Evolutionary conservation across 202 grass and related monocot genomes (phyloP), one percentile per base, ranked within the genome.

Genomic region (Musa balbisiana): DNA sequence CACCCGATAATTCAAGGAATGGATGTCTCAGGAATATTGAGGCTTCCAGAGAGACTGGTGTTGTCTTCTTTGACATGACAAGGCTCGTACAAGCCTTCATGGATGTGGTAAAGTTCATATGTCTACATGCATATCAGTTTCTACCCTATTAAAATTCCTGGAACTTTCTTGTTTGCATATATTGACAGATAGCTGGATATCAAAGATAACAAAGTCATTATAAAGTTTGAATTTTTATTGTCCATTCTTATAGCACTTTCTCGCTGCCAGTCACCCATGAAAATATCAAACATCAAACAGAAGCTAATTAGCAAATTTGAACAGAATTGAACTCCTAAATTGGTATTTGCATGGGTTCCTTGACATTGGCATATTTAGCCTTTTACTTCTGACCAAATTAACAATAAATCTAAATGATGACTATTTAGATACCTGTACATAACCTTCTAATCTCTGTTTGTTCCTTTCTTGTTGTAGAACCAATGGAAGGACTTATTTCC

Each of bases 401-500:
- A 26, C n/a, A 20, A 4, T 33, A 71, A 20, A 50, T 11, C 43
- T 21, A 53, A 52, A 3, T n/a, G 20, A 50, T 12, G n/a, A 43
- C 33, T 3, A 2, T 20, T 72, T 52, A 15, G n/a, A 52, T 51
- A 52, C 55, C 20, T 15, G 54, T 6, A 23, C 2, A 11, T 17
- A 11, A 13, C 24, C 10, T 21, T 54, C 17, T 55, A 20, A 49
- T 43, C 8, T 55, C 52, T 80, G 2, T 2, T 24, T n/a, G 4
- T 52, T 20, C 2, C 15, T 10, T 49, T 10, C 22, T 51, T 79
- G 11, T 68, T 65, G 33, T 82, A 97, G 93, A 85, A 89, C 76
- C 78, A 87, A 19, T 97, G 93, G 90, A 84, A 87, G 76, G 84
- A 84, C 49, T 54, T 97, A 27, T 90, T 92, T 50, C 84, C 87